Base-by-base conservation (phyloP, 495 filamentous ascomycete genomes). In the Cercophora samala region DNA sequence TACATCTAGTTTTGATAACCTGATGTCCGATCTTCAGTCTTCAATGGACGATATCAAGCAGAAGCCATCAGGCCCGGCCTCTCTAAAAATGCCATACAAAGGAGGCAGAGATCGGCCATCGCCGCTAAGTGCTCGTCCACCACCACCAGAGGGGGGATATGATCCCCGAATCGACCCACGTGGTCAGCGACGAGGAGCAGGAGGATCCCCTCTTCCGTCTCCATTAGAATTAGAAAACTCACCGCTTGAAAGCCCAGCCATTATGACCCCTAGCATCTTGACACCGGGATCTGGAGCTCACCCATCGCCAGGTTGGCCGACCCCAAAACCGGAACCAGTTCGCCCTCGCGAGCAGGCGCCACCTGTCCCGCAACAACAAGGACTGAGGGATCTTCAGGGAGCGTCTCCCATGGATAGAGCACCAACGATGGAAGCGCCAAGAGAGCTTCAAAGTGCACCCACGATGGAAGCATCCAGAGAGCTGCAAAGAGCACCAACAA, bases 11-110 rank as follows among this genome's bases (percentile, higher is more conserved):
- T 77, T 83, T 23, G 83, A 87, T 69, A 76, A 73, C 18, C 69
- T 87, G 66, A 83, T 86, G 80, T 73, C 81, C 18, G 84, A 86
- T 54, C 65, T 87, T 13, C 79, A 86, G 66, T 76, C 74, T 24
- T 82, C 84, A 21, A 84, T 85, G 74, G 72, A 79, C 58, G 74
- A 76, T 32, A 71, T 65, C 56, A 71, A 73, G 21, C 66, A 66
- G 19, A 72, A 68, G 25, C 56, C 69, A 1, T 52, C 63, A 24
- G 37, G 9, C 11, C 37, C 37, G 3, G 37, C 58, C 61, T 1
- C 24, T 62, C 18, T 29, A 26, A 42, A 8, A 65, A 9, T 66
- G 74, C 8, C 75, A 78, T 8, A 71, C 68, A 18, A 71, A 73
- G 42, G 58, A 73, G n/a, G 69, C 75, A 64, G 51, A 11, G 58